These are phyloP conservation scores for Gymnopilus dilepis DNA, from an alignment of 768 basidiomycete species.

Conservation along the genomic window DNA sequence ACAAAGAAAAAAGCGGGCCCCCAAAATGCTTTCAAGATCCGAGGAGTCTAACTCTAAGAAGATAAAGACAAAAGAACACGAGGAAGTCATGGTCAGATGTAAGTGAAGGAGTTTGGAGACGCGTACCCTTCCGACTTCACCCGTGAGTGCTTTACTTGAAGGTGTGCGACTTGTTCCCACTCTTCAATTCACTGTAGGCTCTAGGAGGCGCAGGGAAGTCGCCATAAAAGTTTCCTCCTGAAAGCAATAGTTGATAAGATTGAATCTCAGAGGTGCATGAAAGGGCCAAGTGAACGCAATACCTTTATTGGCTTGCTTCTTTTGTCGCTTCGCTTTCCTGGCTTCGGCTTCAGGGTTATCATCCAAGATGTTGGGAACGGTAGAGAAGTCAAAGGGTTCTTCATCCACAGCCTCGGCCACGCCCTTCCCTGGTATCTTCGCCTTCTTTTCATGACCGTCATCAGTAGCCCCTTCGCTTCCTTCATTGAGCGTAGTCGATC, in stretches of 20 bases:
- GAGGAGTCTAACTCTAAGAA: neutral
- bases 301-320: slow-evolving; percentile 38
- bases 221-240: slow-evolving; percentile 53
- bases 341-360: slow-evolving; percentile 49
- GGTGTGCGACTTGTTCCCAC: slow-evolving; percentile 73
- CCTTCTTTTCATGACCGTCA: slow-evolving; percentile 22
- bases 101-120: neutral
- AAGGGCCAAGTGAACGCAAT: slow-evolving; percentile 9
- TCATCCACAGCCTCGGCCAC: slow-evolving; percentile 29
- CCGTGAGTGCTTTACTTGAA: slow-evolving; percentile 50
- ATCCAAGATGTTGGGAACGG: slow-evolving; percentile 76
- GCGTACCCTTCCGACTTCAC: too few species aligned
- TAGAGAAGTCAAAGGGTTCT: slow-evolving; percentile 71
- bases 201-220: slow-evolving; percentile 71
- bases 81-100: neutral
- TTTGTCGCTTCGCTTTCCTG: slow-evolving; percentile 55
- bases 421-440: slow-evolving; percentile 25
- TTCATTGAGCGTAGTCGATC: neutral
- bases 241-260: slow-evolving; percentile 5
- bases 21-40: slow-evolving; percentile 1
- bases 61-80: neutral
- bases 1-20: neutral
- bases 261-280: slow-evolving; percentile 5
- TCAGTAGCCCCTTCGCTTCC: neutral
- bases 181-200: slow-evolving; percentile 66